Evolutionary conservation across 257 asterid species (phyloP), one percentile per base, ranked within the genome.

Genomic region (Linaria vulgaris): DNA sequence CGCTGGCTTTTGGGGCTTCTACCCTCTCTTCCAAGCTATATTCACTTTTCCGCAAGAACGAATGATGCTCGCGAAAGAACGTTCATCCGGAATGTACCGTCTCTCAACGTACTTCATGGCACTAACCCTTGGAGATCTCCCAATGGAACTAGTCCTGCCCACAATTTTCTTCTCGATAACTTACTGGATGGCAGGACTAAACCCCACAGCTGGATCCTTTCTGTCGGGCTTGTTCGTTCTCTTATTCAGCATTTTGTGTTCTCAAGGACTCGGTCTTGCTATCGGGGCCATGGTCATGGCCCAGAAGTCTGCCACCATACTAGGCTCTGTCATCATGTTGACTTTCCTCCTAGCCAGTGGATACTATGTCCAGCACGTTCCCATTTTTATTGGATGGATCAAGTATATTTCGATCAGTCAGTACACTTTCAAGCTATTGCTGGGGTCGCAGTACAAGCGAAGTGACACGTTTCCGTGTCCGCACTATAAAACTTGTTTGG

Each of bases 91-190:
- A 1, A 91, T 83, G 92, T 91, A 91, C 72, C 80, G 85, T 6
- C 85, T 91, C 55, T 88, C 95, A 0, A 84, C 96, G 0, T 88
- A 84, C 79, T 91, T 88, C 87, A 69, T 83, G 80, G 95, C 98
- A 3, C 74, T 81, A 45, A 86, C 82, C 0, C 46, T 85, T 0
- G 88, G 95, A 5, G 94, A 86, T 56, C 82, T 88, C 4, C 98
- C 98, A 0, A 81, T 91, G 96, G 95, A 81, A 12, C 50, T 91
- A 6, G 80, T 85, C 75, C 96, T 91, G 6, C 96, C 98, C n/a
- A 76, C 95, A 0, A 30, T 60, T 5, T 88, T 83, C 57, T 72
- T 71, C 64, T 34, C 69, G 69, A 76, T 91, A 66, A 76, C 85
- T 12, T 91, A 88, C 57, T 91, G 86, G 87, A 88, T 87, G 94